Evolutionary conservation across 2,329 filamentous ascomycete species (phyloP), one percentile per base, ranked within the genome.

Genomic region (Ophiostoma tasmaniense): DNA sequence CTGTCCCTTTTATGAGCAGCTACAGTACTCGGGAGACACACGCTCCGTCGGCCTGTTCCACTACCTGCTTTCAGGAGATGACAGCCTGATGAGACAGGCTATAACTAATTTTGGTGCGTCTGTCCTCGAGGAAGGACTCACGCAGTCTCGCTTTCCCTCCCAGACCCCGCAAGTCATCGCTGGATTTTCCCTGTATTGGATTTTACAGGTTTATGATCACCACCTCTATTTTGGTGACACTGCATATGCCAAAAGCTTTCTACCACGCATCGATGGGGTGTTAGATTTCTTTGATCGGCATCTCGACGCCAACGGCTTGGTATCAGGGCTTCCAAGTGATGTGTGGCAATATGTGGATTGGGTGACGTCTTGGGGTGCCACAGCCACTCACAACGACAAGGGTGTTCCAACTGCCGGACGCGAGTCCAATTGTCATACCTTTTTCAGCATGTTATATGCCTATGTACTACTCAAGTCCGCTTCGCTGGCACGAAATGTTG

Each of bases 371-470:
- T 76, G 74, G 74, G 70, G 68, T 14, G 72, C 72, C 14, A 75
- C 74, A 7, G 61, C 39, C 30, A 42, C 45, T 5, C 71, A 72
- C 35, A 67, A 68, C 0, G 71, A 72, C 62, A 72, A 72, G 42
- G 80, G 80, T 3, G 78, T 81, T 0, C 79, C 80, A 0, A 77
- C 77, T 0, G 76, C 78, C 0, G 79, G 77, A 3, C 73, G 77
- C 10, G 73, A 72, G 14, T 76, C 77, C 1, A 80, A 80, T 65
- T 68, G 75, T 3, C 78, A 79, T 70, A 80, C 80, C 0, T 81
- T 80, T 68, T 78, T 78, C 70, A 81, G 76, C 66, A 72, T 79
- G 73, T 72, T 81, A 0, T 81, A 80, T 66, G 78, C 78, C 0
- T 79, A 77, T 64, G 75, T 76, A 0, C 73, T 82, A 0, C 73